Conservation (phyloP, 768 basidiomycete species). For the Hirschioporus abietinus region DNA sequence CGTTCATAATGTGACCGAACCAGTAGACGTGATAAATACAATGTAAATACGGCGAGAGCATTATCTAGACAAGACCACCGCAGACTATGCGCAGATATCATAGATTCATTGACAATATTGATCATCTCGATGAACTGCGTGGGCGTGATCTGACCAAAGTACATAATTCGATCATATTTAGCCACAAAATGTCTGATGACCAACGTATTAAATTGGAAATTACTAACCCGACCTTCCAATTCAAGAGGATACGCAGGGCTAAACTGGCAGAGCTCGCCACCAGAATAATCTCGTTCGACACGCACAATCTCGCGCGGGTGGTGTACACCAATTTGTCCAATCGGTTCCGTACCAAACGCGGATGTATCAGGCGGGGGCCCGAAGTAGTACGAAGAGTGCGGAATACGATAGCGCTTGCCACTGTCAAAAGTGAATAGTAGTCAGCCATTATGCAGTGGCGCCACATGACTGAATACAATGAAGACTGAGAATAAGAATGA, state of each 20-base stretch:
- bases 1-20: conserved; percentile 75
- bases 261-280: conserved; percentile 90
- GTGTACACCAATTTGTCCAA: conserved; percentile 84
- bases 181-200: not conserved
- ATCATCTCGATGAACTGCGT: conserved; percentile 87
- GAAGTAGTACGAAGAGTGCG: conserved; percentile 80
- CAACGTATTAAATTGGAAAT: not conserved
- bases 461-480: conserved; percentile 10
- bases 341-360: conserved; percentile 74
- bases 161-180: not conserved
- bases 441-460: not conserved
- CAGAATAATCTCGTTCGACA: conserved; percentile 87
- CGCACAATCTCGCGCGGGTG: conserved; percentile 90
- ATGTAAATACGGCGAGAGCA: conserved; percentile 64
- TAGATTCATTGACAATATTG: conserved; percentile 81
- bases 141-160: conserved; percentile 66
- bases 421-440: not conserved
- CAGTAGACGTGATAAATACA: conserved; percentile 75
- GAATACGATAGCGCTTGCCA: conserved; percentile 31
- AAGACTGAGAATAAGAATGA: conserved; percentile 7
- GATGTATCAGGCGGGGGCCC: conserved; percentile 73
- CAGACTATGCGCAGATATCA: conserved; percentile 84
- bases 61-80: conserved; percentile 73
- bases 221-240: conserved; percentile 83
- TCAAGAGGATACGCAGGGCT: conserved; percentile 86